These are phyloP conservation scores for Cryptococcus wingfieldii DNA, from an alignment of 1,284 basidiomycete species.

Conservation along the genomic window DNA sequence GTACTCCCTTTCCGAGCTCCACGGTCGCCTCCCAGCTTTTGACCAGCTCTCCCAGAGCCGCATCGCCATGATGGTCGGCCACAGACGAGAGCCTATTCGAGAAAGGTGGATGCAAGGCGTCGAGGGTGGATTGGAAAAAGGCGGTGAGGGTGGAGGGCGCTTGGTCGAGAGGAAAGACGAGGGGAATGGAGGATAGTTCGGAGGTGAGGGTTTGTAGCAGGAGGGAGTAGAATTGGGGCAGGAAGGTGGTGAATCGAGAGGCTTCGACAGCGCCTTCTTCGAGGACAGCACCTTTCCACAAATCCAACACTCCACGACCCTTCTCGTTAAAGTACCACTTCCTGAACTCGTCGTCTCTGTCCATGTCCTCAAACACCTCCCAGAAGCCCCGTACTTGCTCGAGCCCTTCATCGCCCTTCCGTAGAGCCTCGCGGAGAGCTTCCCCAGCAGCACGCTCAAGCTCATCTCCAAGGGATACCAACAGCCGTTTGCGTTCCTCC, in stretches of 20 bases:
- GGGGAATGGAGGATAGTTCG: constrained; percentile 68
- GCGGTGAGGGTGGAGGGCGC: constrained; percentile 70
- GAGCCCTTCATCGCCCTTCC: constrained; percentile 65
- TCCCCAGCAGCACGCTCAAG: constrained; percentile 83
- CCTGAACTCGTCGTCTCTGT: constrained; percentile 82
- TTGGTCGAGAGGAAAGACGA: constrained; percentile 61
- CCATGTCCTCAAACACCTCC: constrained; percentile 80
- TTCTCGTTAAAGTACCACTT: constrained; percentile 87
- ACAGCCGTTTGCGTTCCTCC: constrained; percentile 71
- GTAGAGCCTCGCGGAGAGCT: constrained; percentile 76
- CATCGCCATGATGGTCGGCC: constrained; percentile 60
- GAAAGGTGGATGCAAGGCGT: constrained; percentile 70
- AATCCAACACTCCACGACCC: constrained; percentile 58
- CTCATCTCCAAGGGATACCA: constrained; percentile 88
- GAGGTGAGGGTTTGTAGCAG: constrained; percentile 61
- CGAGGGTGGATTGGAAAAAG: constrained; percentile 74
- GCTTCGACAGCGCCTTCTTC: constrained; percentile 43
- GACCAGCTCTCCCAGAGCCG: constrained; percentile 66
- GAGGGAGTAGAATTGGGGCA: constrained; percentile 59
- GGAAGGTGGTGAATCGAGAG: constrained; percentile 59
- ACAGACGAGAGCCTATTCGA: constrained; percentile 68
- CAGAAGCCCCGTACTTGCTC: constrained; percentile 56
- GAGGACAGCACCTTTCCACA: constrained; percentile 63
- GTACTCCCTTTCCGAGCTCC: constrained; percentile 67
- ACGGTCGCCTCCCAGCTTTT: constrained; percentile 67